Conservation (phyloP, 2,329 filamentous ascomycete genomes). For the Diplodia mutila region DNA sequence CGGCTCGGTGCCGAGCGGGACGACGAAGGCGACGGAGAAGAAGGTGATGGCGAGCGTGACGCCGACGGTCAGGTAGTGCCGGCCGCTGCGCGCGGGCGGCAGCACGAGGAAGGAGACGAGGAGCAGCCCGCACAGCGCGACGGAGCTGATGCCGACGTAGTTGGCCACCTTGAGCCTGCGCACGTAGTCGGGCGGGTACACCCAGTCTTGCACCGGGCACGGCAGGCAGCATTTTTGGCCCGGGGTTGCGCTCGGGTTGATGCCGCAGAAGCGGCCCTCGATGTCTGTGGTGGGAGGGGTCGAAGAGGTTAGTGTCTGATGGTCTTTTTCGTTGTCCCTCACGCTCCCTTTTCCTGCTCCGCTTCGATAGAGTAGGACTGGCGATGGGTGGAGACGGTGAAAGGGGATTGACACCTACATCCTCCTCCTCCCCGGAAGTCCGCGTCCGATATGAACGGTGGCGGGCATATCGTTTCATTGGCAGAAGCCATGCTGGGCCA, state of each 20-base stretch:
- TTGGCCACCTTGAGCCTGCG: slow-evolving; percentile 59
- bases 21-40: slow-evolving; percentile 66
- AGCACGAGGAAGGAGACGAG: slow-evolving; percentile 77
- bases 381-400: background rate
- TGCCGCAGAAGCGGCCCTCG: slow-evolving; percentile 57
- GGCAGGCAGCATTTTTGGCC: slow-evolving; percentile 75
- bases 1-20: slow-evolving; percentile 74
- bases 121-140: slow-evolving; percentile 72
- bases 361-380: background rate
- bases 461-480: slow-evolving; percentile 28
- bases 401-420: slow-evolving; percentile 31
- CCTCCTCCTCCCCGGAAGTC: slow-evolving; percentile 31
- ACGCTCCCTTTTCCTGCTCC: background rate
- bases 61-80: slow-evolving; percentile 85
- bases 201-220: slow-evolving; percentile 79
- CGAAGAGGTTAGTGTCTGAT: background rate
- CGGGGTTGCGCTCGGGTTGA: slow-evolving; percentile 43
- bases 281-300: slow-evolving; percentile 43
- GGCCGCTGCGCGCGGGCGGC: slow-evolving; percentile 79
- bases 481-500: background rate
- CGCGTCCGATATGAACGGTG: slow-evolving; percentile 33
- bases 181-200: slow-evolving; percentile 51
- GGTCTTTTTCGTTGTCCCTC: background rate
- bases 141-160: slow-evolving; percentile 75
- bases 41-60: slow-evolving; percentile 70